Conservation (phyloP, 495 filamentous ascomycete species). For the Staphylotrichum tortipilum region DNA sequence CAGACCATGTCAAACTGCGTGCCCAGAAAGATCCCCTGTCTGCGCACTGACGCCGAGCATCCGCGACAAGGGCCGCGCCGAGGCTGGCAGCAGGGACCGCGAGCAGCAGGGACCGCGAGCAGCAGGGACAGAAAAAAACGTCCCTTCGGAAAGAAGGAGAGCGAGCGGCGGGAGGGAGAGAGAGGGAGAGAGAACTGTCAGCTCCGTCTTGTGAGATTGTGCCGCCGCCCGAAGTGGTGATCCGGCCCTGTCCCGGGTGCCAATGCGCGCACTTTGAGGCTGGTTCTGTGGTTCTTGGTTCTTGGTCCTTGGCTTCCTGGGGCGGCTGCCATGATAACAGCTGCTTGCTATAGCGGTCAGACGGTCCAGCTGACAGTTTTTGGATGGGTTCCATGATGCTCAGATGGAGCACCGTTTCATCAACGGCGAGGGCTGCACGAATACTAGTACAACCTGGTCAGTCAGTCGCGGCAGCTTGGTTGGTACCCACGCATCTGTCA, state of each 20-base stretch:
- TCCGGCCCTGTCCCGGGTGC: slow-evolving; percentile 18
- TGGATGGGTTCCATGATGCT: slow-evolving; percentile 5
- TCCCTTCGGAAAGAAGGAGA: too few relatives aligned
- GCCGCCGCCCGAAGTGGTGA: slow-evolving; percentile 5
- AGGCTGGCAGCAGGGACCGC: too few relatives aligned
- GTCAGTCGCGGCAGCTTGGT: too few relatives aligned
- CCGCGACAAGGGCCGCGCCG: neutral
- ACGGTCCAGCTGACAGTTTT: slow-evolving; percentile 10
- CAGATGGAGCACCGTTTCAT: neutral
- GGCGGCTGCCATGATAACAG: slow-evolving; percentile 11
- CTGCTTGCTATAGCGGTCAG: slow-evolving; percentile 11
- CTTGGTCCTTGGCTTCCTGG: too few relatives aligned
- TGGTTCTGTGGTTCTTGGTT: slow-evolving; percentile 3
- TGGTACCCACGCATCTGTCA: too few relatives aligned
- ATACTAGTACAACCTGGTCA: neutral
- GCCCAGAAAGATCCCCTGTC: slow-evolving; percentile 3
- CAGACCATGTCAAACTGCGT: slow-evolving; percentile 4
- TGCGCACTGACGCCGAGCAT: slow-evolving; percentile 19
- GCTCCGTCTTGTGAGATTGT: neutral
- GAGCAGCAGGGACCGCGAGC: too few relatives aligned
- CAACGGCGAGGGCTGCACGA: neutral
- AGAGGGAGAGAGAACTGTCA: too few relatives aligned
- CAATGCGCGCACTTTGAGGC: slow-evolving; percentile 5
- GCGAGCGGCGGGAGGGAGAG: too few relatives aligned
- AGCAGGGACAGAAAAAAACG: too few relatives aligned